Evolutionary conservation across 2,329 filamentous ascomycete genomes (phyloP).

Genomic region (Chaetomium olivaceum): DNA sequence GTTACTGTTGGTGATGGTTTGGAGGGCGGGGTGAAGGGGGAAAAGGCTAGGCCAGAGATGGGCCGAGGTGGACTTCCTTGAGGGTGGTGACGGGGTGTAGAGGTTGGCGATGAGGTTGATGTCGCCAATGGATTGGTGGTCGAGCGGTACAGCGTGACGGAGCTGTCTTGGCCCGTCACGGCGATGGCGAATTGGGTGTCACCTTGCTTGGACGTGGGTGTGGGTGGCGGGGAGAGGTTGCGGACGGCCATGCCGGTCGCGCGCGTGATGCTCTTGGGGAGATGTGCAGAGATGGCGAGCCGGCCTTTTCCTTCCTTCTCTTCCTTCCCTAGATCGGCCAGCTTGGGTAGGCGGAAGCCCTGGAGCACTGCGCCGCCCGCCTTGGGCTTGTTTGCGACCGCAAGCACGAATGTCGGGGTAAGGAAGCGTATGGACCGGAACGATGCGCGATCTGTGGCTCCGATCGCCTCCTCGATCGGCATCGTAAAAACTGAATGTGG

Average conservation of each 20-base stretch:
- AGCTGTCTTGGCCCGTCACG: constrained; percentile 76
- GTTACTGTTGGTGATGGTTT: constrained; percentile 31
- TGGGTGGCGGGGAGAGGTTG: constrained; percentile 60
- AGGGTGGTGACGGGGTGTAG: constrained; percentile 54
- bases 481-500: constrained; percentile 59
- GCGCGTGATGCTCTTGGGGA: constrained; percentile 69
- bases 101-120: constrained; percentile 55
- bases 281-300: constrained; percentile 53
- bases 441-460: constrained; percentile 47
- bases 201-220: constrained; percentile 54
- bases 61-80: constrained; percentile 55
- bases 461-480: constrained; percentile 45
- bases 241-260: constrained; percentile 77
- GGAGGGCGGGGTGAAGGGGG: constrained; percentile 50
- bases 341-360: constrained; percentile 54
- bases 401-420: constrained; percentile 57
- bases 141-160: constrained; percentile 74
- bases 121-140: constrained; percentile 56
- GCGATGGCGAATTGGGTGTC: constrained; percentile 79
- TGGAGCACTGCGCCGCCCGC: constrained; percentile 59
- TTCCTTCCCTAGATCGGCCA: constrained; percentile 22
- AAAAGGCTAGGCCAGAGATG: constrained; percentile 62
- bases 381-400: constrained; percentile 59
- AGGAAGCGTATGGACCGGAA: constrained; percentile 63
- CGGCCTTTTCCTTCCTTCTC: constrained; percentile 43